Evolutionary conservation across 2,329 filamentous ascomycete genomes (phyloP).

Genomic region (Talaromyces sp.): DNA sequence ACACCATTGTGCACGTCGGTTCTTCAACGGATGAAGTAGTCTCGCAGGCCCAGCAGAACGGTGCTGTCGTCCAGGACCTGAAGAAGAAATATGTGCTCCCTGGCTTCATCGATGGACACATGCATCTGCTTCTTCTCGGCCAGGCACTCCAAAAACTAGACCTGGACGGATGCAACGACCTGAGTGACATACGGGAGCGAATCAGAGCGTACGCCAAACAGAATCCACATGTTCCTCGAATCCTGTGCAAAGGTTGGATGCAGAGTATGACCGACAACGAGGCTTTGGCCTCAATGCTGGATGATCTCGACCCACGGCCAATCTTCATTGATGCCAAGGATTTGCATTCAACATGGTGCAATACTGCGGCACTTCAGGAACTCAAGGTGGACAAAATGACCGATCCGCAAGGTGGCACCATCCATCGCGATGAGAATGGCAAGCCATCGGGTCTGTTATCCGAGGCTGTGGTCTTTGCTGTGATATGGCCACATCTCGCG

Average conservation of each 20-base stretch:
- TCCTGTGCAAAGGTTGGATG: constrained; percentile 52
- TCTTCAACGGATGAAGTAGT: constrained; percentile 28
- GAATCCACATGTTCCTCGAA: constrained; percentile 41
- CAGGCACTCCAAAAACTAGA: constrained; percentile 48
- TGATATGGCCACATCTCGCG: constrained; percentile 50
- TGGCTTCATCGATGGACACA: constrained; percentile 52
- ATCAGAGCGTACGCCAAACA: constrained; percentile 45
- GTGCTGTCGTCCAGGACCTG: constrained; percentile 35
- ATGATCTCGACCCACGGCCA: constrained; percentile 50
- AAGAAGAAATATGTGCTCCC: constrained; percentile 42
- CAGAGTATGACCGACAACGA: constrained; percentile 47
- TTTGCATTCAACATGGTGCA: constrained; percentile 55
- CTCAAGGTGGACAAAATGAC: constrained; percentile 43
- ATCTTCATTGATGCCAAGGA: constrained; percentile 53
- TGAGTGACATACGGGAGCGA: constrained; percentile 44
- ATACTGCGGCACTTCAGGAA: constrained; percentile 48
- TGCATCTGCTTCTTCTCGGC: constrained; percentile 53
- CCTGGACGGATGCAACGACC: constrained; percentile 43
- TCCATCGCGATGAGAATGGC: constrained; percentile 47
- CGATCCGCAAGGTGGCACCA: constrained; percentile 48
- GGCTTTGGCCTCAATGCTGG: constrained; percentile 48
- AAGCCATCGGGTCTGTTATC: constrained; percentile 47
- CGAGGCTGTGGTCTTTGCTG: constrained; percentile 47
- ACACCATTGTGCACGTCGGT: constrained; percentile 46
- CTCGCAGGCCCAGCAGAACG: constrained; percentile 23